A percentile compares a stretch with the other conserved stretches of the same genome.
phyloP scores from a whole-genome alignment of 305 asterid species.

The Plantago rigida region DNA sequence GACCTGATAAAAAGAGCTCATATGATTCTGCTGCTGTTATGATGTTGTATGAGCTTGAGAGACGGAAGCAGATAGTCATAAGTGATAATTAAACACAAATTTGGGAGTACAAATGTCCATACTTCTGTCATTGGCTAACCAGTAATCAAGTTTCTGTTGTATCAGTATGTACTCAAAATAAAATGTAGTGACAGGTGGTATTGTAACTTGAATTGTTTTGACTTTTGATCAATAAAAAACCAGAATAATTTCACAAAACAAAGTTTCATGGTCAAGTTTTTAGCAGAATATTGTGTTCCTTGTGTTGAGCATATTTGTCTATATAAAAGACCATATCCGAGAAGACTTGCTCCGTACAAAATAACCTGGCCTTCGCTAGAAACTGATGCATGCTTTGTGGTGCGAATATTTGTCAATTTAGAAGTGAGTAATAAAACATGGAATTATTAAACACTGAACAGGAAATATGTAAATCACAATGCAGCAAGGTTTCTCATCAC shows the following conservation, averaged over 20 bases:
- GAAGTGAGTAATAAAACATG: no score
- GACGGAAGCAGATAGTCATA: constrained; percentile 45
- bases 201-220: background rate
- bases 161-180: background rate
- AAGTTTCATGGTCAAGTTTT: no score
- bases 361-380: no score
- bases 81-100: background rate
- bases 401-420: background rate
- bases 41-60: constrained; percentile 63
- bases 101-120: background rate
- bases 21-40: constrained; percentile 71
- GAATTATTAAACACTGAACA: background rate
- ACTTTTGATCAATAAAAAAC: no score
- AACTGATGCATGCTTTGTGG: background rate
- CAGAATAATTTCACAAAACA: no score
- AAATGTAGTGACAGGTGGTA: background rate
- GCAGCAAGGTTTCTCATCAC: background rate
- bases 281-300: no score
- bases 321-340: no score
- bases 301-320: no score
- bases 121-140: background rate
- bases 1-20: constrained; percentile 78
- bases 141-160: background rate
- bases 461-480: background rate
- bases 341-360: no score